Conservation (phyloP, 768 basidiomycete species). For the Mycena albidolilacea region DNA sequence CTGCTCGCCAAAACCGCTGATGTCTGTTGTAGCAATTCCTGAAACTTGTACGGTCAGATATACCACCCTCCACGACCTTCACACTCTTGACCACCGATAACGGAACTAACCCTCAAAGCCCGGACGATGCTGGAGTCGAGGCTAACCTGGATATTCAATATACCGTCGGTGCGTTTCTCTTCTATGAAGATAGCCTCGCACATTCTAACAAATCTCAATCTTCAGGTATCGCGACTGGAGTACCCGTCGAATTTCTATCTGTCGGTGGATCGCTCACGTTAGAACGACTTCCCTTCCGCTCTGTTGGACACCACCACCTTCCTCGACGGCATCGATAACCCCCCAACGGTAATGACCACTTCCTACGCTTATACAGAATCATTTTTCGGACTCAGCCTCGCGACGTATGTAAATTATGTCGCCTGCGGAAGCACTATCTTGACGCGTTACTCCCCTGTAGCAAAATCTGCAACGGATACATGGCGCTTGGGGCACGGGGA, state of each 20-base stretch:
- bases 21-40: neutral
- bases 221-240: no score
- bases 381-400: no score
- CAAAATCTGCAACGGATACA: no score
- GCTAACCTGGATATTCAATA: neutral
- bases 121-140: neutral
- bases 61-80: neutral
- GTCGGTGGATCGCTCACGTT: no score
- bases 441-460: no score
- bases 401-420: no score
- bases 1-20: neutral
- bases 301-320: neutral
- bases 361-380: conserved; percentile 2
- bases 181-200: no score
- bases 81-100: neutral
- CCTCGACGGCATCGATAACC: neutral
- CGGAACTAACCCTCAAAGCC: neutral
- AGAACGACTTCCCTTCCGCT: neutral
- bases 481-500: no score
- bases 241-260: no score
- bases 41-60: neutral
- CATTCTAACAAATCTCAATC: no score
- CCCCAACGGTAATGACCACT: conserved; percentile 18
- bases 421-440: no score
- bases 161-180: neutral